Percentiles rank a stretch among this genome's conserved stretches.
phyloP scores from a whole-genome alignment of 2,329 filamentous ascomycete genomes.

The Aspergillus sp. region DNA sequence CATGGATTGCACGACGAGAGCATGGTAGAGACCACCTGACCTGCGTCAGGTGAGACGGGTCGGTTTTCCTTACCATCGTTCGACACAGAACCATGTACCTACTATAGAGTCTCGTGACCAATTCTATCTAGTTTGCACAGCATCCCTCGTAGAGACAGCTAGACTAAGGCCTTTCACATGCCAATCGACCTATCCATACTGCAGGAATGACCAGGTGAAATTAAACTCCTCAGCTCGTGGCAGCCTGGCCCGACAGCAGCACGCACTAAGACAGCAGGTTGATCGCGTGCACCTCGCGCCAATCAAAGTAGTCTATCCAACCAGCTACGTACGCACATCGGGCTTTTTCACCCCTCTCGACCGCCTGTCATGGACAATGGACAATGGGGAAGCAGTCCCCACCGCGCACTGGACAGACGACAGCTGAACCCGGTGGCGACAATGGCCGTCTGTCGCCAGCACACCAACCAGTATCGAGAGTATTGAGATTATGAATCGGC shows the following conservation, averaged over 20 bases:
- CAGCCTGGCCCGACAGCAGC: background rate
- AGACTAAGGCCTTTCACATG: no score
- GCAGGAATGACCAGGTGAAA: no score
- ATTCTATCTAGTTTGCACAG: no score
- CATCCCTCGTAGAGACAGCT: no score
- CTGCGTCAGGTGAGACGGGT: background rate
- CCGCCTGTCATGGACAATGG: background rate
- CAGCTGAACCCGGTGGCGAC: conserved; percentile 23
- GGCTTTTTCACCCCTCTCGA: no score
- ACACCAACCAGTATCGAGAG: background rate
- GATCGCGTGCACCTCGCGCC: background rate
- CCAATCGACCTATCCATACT: no score
- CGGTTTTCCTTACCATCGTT: no score
- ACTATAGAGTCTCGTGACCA: no score
- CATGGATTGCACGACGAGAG: background rate
- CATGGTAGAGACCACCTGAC: background rate
- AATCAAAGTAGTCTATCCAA: background rate
- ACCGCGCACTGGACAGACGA: conserved; percentile 4
- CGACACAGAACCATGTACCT: no score
- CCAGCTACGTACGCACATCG: background rate
- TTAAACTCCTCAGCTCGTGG: background rate
- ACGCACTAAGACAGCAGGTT: background rate
- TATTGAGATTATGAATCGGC: background rate
- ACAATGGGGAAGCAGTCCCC: conserved; percentile 1
- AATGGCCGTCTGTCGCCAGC: conserved; percentile 2